Evolutionary conservation across 768 basidiomycete species (phyloP).

Genomic region (Kwoniella dendrophila): DNA sequence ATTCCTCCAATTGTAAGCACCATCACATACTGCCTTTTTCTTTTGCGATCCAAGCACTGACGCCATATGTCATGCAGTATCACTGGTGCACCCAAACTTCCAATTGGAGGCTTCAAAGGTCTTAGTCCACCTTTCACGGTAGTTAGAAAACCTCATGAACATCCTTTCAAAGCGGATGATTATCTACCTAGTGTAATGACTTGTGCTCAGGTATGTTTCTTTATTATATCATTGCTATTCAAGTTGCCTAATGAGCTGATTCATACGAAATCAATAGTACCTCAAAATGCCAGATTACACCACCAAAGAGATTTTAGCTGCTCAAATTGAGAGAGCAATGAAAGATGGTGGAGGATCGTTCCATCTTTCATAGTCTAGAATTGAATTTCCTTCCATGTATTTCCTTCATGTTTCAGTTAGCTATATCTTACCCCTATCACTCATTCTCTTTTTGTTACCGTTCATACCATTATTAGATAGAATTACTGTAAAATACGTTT

Average conservation of each 20-base stretch:
- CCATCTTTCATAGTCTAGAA: slow-evolving; percentile 96
- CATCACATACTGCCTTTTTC: not conserved
- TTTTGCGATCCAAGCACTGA: not conserved
- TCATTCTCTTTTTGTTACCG: not conserved
- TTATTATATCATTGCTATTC: no score
- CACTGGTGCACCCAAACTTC: slow-evolving; percentile 93
- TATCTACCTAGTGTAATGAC: slow-evolving; percentile 98
- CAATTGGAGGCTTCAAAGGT: slow-evolving; percentile 95
- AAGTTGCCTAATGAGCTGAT: slow-evolving; percentile 12
- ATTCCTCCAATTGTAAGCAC: slow-evolving; percentile 75
- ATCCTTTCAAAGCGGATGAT: slow-evolving; percentile 85
- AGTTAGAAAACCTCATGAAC: slow-evolving; percentile 93
- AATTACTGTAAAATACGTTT: not conserved
- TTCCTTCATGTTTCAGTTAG: no score
- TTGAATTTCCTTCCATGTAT: no score
- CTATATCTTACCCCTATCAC: no score
- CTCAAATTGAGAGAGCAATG: slow-evolving; percentile 82
- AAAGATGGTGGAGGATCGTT: slow-evolving; percentile 94
- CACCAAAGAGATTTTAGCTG: slow-evolving; percentile 76
- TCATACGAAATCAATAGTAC: slow-evolving; percentile 37
- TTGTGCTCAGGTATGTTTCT: slow-evolving; percentile 63
- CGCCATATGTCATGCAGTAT: slow-evolving; percentile 58
- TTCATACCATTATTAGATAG: no score
- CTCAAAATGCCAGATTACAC: slow-evolving; percentile 96
- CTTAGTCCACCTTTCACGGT: slow-evolving; percentile 92